Evolutionary conservation across 495 filamentous ascomycete species (phyloP).

Genomic region (Xylaria nigripes): DNA sequence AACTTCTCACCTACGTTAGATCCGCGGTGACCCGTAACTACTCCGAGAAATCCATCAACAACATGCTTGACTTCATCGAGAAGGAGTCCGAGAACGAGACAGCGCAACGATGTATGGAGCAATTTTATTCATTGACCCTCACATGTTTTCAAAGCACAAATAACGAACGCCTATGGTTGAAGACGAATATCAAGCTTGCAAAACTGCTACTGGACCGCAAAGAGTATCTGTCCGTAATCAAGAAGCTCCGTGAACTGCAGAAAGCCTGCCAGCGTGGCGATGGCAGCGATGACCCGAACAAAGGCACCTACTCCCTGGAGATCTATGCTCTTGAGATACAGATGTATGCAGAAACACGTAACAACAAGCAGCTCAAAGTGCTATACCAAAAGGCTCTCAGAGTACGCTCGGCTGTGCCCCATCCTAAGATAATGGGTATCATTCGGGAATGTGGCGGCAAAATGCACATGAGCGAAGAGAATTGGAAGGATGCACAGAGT

Average conservation of each 20-base stretch:
- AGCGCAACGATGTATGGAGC: slow-evolving; percentile 81
- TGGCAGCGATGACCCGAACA: slow-evolving; percentile 86
- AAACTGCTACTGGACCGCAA: slow-evolving; percentile 84
- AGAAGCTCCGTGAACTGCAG: slow-evolving; percentile 83
- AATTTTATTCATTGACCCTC: slow-evolving; percentile 90
- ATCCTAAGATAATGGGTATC: slow-evolving; percentile 98
- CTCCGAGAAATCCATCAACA: slow-evolving; percentile 98
- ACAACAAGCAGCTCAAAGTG: slow-evolving; percentile 93
- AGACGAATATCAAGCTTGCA: slow-evolving; percentile 96
- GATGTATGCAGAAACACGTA: slow-evolving; percentile 94
- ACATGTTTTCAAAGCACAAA: slow-evolving; percentile 94
- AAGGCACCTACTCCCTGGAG: slow-evolving; percentile 92
- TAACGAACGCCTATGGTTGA: slow-evolving; percentile 95
- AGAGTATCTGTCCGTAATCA: slow-evolving; percentile 71
- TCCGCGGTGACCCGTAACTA: slow-evolving; percentile 96
- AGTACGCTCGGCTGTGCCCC: slow-evolving; percentile 89
- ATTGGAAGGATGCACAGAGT: slow-evolving; percentile 93
- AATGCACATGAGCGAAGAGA: slow-evolving; percentile 99
- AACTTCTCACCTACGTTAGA: slow-evolving; percentile 95
- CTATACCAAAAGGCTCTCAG: slow-evolving; percentile 84
- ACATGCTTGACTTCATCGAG: slow-evolving; percentile 97
- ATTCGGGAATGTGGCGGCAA: slow-evolving; percentile 98
- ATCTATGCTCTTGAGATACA: slow-evolving; percentile 96
- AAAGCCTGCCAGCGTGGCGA: slow-evolving; percentile 82
- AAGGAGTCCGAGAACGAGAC: slow-evolving; percentile 76